Evolutionary conservation across 176 grass and related monocot species (phyloP), one percentile per base, ranked within the genome.

Genomic region (Avena eriantha): DNA sequence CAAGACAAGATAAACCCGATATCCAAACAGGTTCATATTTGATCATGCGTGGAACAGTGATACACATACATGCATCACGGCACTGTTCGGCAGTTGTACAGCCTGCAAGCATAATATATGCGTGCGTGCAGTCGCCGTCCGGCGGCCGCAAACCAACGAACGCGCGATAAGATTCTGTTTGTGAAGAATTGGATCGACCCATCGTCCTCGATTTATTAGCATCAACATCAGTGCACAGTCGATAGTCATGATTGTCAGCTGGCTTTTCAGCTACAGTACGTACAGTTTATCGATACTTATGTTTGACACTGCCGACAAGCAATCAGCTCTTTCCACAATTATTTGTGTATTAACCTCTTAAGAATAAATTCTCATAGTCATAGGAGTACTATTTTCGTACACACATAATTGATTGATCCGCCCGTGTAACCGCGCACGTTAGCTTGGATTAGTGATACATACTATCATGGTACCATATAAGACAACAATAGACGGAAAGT

Each of bases 81-180:
- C 4, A 19, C 61, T 16, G 63, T 34, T 84, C n/a, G 19, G n/a
- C 18, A 12, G 60, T 23, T 75, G 83, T 13, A 77, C 45, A 64
- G 26, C 8, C 8, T 7, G 26, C 70, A 76, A 76, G 49, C 46
- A 75, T 63, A 49, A 9, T 7, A 41, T 10, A 10, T 19, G 46
- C 12, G 26, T 67, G 64, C 74, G 3, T 50, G 63, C 73, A 18
- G 83, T 85, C 31, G 58, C 48, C 73, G 21, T 77, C 73, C 21
- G 73, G 49, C 21, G 46, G 59, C 59, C 59, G 59, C 59, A 24
- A 53, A 54, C 54, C 53, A 46, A 61, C 54, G 69, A 74, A 73
- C 10, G 21, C 10, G n/a, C 18, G 83, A 66, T 34, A 16, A 36
- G 53, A 76, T 60, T 35, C 66, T 24, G 54, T 24, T 24, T n/a